These are phyloP conservation scores for Piper betle DNA, from an alignment of 164 flowering plant species.

Conservation along the genomic window DNA sequence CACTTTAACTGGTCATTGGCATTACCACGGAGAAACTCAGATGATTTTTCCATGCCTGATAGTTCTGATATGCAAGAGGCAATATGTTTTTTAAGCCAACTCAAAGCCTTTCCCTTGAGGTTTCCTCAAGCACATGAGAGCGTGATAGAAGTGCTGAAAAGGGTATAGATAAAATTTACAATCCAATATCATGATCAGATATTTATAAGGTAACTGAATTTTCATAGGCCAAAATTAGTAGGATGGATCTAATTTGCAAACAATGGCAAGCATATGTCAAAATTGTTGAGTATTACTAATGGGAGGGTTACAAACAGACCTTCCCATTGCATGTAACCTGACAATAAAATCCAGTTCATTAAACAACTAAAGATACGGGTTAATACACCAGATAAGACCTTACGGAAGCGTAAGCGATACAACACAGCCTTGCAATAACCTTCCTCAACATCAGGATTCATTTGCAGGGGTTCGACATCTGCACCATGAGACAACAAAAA, in stretches of 20 bases:
- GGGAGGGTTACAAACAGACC: neutral
- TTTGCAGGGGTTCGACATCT: slow-evolving; percentile 81
- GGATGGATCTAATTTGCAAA: too few species aligned
- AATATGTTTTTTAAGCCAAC: slow-evolving; percentile 83
- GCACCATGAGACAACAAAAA: slow-evolving; percentile 18
- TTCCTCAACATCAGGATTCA: slow-evolving; percentile 66
- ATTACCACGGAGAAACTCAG: slow-evolving; percentile 40
- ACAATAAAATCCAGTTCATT: neutral
- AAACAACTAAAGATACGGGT: neutral
- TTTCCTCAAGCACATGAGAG: slow-evolving; percentile 59
- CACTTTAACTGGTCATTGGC: slow-evolving; percentile 21
- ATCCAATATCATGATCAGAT: neutral
- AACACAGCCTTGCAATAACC: slow-evolving; percentile 85
- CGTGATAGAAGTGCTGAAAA: slow-evolving; percentile 83
- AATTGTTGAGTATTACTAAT: neutral
- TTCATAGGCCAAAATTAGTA: neutral
- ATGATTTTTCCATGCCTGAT: slow-evolving; percentile 33
- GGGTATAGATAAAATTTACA: neutral
- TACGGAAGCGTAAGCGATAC: slow-evolving; percentile 98
- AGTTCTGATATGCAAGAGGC: slow-evolving; percentile 65
- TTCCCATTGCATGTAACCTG: neutral
- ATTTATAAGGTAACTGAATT: neutral
- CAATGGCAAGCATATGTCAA: too few species aligned
- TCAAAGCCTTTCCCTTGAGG: slow-evolving; percentile 93
- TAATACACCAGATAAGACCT: slow-evolving; percentile 41